Conservation (phyloP, 2,329 filamentous ascomycete species). For the Colletotrichum cordylinicola region DNA sequence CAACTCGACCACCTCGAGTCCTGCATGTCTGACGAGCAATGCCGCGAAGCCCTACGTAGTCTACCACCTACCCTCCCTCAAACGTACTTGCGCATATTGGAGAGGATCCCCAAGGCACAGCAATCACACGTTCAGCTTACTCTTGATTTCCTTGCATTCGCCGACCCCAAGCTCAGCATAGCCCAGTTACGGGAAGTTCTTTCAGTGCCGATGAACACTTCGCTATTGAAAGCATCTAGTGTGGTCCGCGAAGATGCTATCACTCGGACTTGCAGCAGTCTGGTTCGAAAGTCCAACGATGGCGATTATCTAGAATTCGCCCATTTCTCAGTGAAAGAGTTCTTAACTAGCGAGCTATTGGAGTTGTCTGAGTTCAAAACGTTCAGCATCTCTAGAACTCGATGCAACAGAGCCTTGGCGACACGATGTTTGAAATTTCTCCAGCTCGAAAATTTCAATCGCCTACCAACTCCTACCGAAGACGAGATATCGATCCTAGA, state of each 20-base stretch:
- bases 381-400: background rate
- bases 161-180: background rate
- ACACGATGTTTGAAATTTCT: background rate
- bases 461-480: too few species aligned
- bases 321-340: constrained; percentile 1
- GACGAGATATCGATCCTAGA: too few species aligned
- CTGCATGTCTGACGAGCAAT: background rate
- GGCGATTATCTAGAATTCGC: background rate
- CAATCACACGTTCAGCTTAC: background rate
- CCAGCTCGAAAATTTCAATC: background rate
- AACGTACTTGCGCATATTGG: background rate
- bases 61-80: background rate
- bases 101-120: background rate
- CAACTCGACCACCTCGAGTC: background rate
- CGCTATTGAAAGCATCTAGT: background rate
- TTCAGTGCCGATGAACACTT: background rate
- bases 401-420: background rate
- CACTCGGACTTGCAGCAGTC: background rate
- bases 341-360: background rate
- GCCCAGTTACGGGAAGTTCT: background rate
- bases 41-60: background rate
- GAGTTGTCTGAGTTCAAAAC: background rate
- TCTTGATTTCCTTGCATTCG: background rate
- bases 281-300: background rate
- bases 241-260: background rate